Base-by-base conservation (phyloP, 2,329 filamentous ascomycete species). In the Alternaria postmessia region DNA sequence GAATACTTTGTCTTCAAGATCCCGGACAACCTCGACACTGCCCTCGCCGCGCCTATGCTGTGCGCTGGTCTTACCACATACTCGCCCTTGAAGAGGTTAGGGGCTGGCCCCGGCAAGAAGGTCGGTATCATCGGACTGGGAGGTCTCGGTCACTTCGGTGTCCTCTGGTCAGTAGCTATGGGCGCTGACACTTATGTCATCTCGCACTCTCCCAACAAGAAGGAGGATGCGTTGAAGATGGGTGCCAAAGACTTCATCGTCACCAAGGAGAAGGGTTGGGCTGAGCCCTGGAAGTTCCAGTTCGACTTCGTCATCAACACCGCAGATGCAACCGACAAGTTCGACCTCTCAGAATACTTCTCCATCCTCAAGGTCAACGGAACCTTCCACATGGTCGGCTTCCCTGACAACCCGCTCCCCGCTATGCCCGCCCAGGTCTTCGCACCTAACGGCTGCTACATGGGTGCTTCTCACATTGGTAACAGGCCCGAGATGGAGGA, bases 51-150 rank as follows among this genome's bases (percentile, higher is more conserved):
- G 2, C 91, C 91, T 9, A 93, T 94, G 90, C 85, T 95, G 68
- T 96, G 93, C 79, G 93, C 91, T 41, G 93, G 93, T 64, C 84
- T 96, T 66, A 96, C 93, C 4, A 88, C 88, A 60, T 96, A 89
- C 81, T 90, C 87, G 61, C 92, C 93, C 1, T 84, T 96, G 14
- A 89, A 91, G 65, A 86, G 92, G 49, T 89, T 93, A 72, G 91
- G 91, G 22, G 85, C 86, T 61, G 91, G 91, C 0, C 90, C 90
- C 1, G 92, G 92, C 63, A 92, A 91, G 83, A 92, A 92, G 81
- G 88, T 93, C 22, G 91, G 86, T 38, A 87, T 94, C 62, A 87
- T 93, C 8, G 91, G 91, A 63, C 82, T 93, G 36, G 82, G 82
- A 61, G 82, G 82, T 64, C 80, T 84, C 7, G 82, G 82, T 49